Evolutionary conservation across 2,329 filamentous ascomycete species (phyloP).

Genomic region (Sarocladium strictum): DNA sequence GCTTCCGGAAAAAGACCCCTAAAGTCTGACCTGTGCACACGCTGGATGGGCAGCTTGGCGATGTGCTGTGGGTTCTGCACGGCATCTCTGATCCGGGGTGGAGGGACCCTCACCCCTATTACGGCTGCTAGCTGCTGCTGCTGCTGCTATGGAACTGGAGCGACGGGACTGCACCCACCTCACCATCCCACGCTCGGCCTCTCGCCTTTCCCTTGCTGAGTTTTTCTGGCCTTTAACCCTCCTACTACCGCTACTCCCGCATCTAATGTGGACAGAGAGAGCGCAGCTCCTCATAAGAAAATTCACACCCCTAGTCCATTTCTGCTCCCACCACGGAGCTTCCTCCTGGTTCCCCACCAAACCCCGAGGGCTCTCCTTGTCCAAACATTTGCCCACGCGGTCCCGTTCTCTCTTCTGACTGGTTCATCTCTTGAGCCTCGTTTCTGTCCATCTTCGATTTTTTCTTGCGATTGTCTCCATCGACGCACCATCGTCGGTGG

Average conservation of each 20-base stretch:
- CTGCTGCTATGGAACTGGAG: too few species aligned
- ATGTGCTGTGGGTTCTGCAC: neutral
- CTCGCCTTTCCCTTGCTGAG: neutral
- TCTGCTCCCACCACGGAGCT: neutral
- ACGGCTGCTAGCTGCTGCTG: neutral
- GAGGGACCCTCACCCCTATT: neutral
- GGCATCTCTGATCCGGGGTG: constrained; percentile 8
- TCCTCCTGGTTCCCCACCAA: neutral
- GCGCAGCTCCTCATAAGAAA: neutral
- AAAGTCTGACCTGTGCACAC: neutral
- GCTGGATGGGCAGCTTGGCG: neutral
- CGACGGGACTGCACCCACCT: too few species aligned
- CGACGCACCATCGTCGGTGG: neutral
- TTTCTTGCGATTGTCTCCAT: neutral
- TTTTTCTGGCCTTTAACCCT: neutral
- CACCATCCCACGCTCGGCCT: too few species aligned
- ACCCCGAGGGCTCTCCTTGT: neutral
- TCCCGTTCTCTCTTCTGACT: constrained; percentile 3
- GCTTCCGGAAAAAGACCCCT: neutral
- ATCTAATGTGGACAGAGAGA: neutral
- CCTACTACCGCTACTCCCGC: neutral
- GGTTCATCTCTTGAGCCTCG: neutral
- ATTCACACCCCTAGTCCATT: neutral
- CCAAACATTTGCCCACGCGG: constrained; percentile 9
- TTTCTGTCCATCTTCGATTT: neutral